A percentile compares a stretch with the other conserved stretches of the same genome.
These are phyloP conservation scores for Cavenderia fasciculata DNA, from an alignment of 78 protist genomes.

Conservation along the genomic window DNA sequence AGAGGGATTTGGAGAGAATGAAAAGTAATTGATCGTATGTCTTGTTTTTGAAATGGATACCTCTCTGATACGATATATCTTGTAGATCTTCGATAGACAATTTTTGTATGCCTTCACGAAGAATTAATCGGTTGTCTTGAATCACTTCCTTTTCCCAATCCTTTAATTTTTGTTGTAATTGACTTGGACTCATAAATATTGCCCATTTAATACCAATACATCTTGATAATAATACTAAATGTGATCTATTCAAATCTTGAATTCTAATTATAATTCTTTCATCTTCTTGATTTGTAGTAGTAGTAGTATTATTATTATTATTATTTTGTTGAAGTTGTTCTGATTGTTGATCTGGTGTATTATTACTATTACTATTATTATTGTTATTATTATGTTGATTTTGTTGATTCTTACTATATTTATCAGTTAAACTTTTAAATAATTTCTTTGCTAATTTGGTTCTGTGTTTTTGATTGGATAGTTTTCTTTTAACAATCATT, in stretches of 20 bases:
- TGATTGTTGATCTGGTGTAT: no score
- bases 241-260: neutral
- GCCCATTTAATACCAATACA: constrained; percentile 7
- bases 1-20: neutral
- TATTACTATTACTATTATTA: no score
- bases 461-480: neutral
- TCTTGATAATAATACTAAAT: neutral
- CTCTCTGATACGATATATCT: constrained; percentile 14
- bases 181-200: no score
- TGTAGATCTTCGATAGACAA: constrained; percentile 66
- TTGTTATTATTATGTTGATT: no score
- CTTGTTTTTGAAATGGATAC: neutral
- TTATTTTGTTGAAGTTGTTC: no score
- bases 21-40: neutral
- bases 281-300: no score
- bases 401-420: no score
- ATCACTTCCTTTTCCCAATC: constrained; percentile 16
- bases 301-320: no score
- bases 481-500: neutral
- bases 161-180: neutral
- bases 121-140: constrained; percentile 1
- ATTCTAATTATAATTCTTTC: no score
- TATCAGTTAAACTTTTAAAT: neutral
- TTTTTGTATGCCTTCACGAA: constrained; percentile 17
- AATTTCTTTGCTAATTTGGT: constrained; percentile 1